These are phyloP conservation scores for Metarhizium rileyi DNA, from an alignment of 2,329 filamentous ascomycete genomes.

Conservation along the genomic window DNA sequence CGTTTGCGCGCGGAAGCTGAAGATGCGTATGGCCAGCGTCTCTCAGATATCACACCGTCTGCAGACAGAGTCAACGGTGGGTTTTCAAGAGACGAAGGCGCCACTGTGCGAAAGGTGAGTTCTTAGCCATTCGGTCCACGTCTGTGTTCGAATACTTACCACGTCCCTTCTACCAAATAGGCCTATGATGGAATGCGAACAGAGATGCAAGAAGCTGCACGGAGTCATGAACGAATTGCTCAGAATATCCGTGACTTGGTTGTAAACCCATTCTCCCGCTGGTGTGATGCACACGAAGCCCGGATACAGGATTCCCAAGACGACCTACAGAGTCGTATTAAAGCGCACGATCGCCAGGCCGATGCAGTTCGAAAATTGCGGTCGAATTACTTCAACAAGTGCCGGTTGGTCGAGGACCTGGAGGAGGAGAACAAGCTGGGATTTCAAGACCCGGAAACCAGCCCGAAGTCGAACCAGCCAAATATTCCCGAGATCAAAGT, in stretches of 20 bases:
- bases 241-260: constrained; percentile 95
- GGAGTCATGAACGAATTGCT: constrained; percentile 89
- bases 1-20: constrained; percentile 94
- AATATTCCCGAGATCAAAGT: constrained; percentile 80
- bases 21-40: constrained; percentile 71
- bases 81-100: constrained; percentile 86
- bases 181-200: constrained; percentile 87
- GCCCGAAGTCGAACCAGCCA: constrained; percentile 47
- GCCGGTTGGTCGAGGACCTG: constrained; percentile 85
- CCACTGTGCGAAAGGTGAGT: constrained; percentile 82
- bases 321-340: constrained; percentile 82
- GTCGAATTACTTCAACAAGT: constrained; percentile 98
- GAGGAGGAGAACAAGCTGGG: constrained; percentile 98
- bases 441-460: constrained; percentile 76
- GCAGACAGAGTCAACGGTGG: constrained; percentile 76
- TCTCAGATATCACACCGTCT: constrained; percentile 71
- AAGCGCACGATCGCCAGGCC: constrained; percentile 84
- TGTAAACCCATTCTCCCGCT: constrained; percentile 84
- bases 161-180: constrained; percentile 31
- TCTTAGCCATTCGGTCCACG: not conserved
- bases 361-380: constrained; percentile 87
- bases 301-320: constrained; percentile 92
- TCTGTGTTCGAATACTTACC: constrained; percentile 9
- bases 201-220: constrained; percentile 85
- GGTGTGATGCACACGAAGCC: constrained; percentile 90